Evolutionary conservation across 331 rosid genomes (phyloP).

Genomic region (Prunus yedoensis): DNA sequence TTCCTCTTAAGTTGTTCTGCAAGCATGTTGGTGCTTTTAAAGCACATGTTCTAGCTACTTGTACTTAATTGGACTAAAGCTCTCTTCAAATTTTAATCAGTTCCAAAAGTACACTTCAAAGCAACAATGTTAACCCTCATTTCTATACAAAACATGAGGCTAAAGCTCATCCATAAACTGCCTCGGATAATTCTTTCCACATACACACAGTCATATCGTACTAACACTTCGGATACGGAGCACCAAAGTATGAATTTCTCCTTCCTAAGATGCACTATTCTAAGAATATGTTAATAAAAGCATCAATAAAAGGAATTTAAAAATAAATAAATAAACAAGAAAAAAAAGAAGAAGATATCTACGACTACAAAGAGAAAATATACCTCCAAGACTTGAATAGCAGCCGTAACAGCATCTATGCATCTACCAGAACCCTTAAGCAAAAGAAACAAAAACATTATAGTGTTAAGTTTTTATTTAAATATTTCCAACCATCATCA

Average conservation of each 20-base stretch:
- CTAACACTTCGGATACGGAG: neutral
- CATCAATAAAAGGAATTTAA: too few relatives aligned
- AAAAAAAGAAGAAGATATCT: too few relatives aligned
- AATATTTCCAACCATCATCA: too few relatives aligned
- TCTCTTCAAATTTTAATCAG: neutral
- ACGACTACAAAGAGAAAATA: neutral
- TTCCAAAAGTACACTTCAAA: neutral
- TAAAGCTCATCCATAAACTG: neutral
- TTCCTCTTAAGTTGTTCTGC: neutral
- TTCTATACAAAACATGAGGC: neutral
- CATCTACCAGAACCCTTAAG: constrained; percentile 61
- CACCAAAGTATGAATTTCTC: neutral
- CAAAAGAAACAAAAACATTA: neutral
- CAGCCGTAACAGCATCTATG: constrained; percentile 79
- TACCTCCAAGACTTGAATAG: constrained; percentile 87
- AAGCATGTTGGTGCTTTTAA: neutral
- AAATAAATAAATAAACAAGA: too few relatives aligned
- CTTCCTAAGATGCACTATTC: neutral
- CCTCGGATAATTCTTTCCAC: neutral
- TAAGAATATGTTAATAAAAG: neutral
- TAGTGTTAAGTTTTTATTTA: too few relatives aligned
- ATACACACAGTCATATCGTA: neutral
- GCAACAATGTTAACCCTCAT: neutral
- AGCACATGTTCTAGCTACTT: neutral
- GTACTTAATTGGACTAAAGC: too few relatives aligned